phyloP scores from a whole-genome alignment of 805 yeast genomes.

The Yamadazyma insecticola region DNA sequence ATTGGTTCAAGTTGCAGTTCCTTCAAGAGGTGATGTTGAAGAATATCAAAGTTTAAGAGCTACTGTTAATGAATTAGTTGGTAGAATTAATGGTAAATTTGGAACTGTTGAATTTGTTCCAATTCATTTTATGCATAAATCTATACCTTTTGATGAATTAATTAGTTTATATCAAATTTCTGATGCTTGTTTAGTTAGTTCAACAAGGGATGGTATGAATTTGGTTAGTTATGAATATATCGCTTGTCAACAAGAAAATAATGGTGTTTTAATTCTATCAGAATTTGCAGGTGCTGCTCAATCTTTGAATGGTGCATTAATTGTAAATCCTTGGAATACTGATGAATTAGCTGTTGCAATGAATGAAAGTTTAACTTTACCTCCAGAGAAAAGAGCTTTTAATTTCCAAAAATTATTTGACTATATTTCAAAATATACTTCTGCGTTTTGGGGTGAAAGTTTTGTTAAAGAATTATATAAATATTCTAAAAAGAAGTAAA shows the following conservation, averaged over 20 bases:
- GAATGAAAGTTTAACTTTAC: slow-evolving; percentile 79
- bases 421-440: slow-evolving; percentile 89
- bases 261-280: slow-evolving; percentile 82
- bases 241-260: slow-evolving; percentile 84
- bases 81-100: slow-evolving; percentile 91
- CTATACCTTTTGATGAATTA: slow-evolving; percentile 86
- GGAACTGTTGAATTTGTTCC: slow-evolving; percentile 98
- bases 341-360: slow-evolving; percentile 88
- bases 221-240: slow-evolving; percentile 93
- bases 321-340: slow-evolving; percentile 98
- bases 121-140: slow-evolving; percentile 91
- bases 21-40: slow-evolving; percentile 96
- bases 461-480: slow-evolving; percentile 82
- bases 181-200: slow-evolving; percentile 88
- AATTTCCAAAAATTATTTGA: slow-evolving; percentile 82
- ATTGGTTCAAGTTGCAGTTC: slow-evolving; percentile 94
- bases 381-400: slow-evolving; percentile 70
- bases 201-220: slow-evolving; percentile 98
- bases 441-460: slow-evolving; percentile 95
- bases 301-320: slow-evolving; percentile 85
- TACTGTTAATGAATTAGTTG: slow-evolving; percentile 92
- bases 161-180: slow-evolving; percentile 80
- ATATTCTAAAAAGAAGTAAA: slow-evolving; percentile 6
- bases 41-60: slow-evolving; percentile 93
- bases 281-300: slow-evolving; percentile 99